Percentiles rank a stretch among this genome's conserved stretches.
phyloP scores from a whole-genome alignment of 1,139 yeast genomes.

The Saccharomyces hybrid region DNA sequence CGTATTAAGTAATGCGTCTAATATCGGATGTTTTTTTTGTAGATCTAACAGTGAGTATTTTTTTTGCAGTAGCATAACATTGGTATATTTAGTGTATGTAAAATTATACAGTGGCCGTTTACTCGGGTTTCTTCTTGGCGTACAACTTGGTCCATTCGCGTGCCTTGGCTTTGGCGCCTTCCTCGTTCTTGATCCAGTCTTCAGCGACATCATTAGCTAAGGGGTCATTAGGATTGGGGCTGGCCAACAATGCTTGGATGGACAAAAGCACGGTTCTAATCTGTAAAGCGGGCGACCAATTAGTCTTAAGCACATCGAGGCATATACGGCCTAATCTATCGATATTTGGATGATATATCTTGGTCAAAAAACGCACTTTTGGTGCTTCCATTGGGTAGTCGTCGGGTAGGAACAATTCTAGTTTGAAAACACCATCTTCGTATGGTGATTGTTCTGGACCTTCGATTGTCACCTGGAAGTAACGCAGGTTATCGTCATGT shows the following conservation, averaged over 20 bases:
- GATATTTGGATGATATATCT: constrained; percentile 92
- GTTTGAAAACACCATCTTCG: constrained; percentile 55
- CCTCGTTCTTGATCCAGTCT: constrained; percentile 86
- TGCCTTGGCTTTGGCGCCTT: constrained; percentile 76
- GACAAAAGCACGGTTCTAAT: constrained; percentile 88
- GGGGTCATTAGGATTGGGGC: constrained; percentile 98
- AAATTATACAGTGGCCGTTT: background rate
- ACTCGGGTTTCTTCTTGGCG: constrained; percentile 35
- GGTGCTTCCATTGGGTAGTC: constrained; percentile 78
- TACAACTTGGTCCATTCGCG: constrained; percentile 73
- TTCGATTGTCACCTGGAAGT: constrained; percentile 79
- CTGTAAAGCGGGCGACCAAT: constrained; percentile 98
- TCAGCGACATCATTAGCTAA: constrained; percentile 96
- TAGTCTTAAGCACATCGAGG: constrained; percentile 81
- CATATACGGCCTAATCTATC: constrained; percentile 93
- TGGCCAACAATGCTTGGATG: constrained; percentile 86
- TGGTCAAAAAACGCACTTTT: constrained; percentile 83
- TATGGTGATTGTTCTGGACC: constrained; percentile 70
- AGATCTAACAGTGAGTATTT: background rate
- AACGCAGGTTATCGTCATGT: constrained; percentile 85
- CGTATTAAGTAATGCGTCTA: background rate
- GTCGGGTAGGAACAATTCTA: constrained; percentile 46
- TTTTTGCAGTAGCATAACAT: background rate
- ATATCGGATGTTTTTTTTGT: background rate
- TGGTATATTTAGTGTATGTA: background rate